Base-by-base conservation (phyloP, 2,329 filamentous ascomycete species). In the Fusarium sulawesiense region DNA sequence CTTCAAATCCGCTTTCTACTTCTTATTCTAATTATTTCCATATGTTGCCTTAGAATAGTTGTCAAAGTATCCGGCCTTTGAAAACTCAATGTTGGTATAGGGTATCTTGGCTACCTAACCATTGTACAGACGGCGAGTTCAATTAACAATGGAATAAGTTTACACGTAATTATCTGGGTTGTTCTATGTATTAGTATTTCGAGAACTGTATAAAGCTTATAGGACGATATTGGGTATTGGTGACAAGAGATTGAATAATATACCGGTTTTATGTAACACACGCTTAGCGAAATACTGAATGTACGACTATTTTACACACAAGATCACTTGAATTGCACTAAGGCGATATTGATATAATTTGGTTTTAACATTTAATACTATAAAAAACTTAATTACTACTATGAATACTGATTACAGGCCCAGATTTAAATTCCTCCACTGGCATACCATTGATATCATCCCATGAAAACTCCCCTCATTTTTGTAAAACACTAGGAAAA, bases 341-440 rank as follows among this genome's bases (percentile, higher is more conserved):
- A 29, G 1, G 20, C 16, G 7, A 18, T 14, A 3, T 27, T 42
- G 6, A 18, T 21, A 42, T 9, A 29, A 42, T 7, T 42, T 21
- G 6, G 20, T 32, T 16, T 37, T 29, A 42, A 14, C 29, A 23
- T 53, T 29, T 9, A 18, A 20, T 53, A 25, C n/a, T 25, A 49
- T 58, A 50, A n/a, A 20, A 64, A 56, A 44, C 29, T 45, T 64
- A 29, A 68, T 61, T 70, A 60, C 53, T 60, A 53, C 23, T 45
- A 59, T 56, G 42, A 41, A 61, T 71, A 66, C 49, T 62, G 9
- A 53, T 68, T 58, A 66, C 47, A 63, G 32, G 21, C 32, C 57
- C 45, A 48, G 34, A 62, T 68, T 68, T 60, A 59, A 37, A 14
- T 46, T 4, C 65, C 7, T 12, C 30, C 45, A n/a, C n/a, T 49